Base-by-base conservation (phyloP, 1,284 basidiomycete species). In the Moniliophthora roreri region DNA sequence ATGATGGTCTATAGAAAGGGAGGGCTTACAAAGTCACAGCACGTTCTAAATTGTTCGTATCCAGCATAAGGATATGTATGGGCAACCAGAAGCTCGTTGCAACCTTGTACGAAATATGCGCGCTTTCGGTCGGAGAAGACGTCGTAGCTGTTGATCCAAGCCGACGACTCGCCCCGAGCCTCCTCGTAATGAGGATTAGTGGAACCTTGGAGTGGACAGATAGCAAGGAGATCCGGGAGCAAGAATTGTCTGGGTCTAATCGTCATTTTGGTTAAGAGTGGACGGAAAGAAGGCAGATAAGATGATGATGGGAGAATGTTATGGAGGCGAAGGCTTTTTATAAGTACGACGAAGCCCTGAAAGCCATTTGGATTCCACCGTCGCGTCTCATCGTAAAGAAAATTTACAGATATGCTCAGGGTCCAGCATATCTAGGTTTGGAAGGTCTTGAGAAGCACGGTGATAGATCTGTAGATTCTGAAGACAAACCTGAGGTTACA, bases 71-170 rank as follows among this genome's bases (percentile, higher is more conserved):
- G 76, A 62, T 84, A 88, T 4, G 76, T 79, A 62, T 80, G 80
- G 4, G 84, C 81, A 56, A 81, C 82, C 26, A 88, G 74, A 6
- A 86, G 75, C 59, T 84, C 83, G 61, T 81, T 85, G 53, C 75
- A 78, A 1, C 80, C 79, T 63, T 80, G 77, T 40, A 81, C 70
- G 64, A 86, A 86, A 67, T 80, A 81, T 24, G 77, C 76, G 41
- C 77, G 79, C 64, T 84, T 85, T 60, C 76, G 73, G 64, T 83
- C 79, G 41, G 78, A 77, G 65, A 88, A 80, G 51, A 82, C 68
- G 51, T 80, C 69, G 69, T 79, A 84, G 59, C 76, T 75, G 61
- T 82, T 80, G 57, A 85, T 76, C 85, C 87, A 88, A 34, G 75
- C 73, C 2, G 77, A 75, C 28, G 84, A 85, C 58, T 80, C 80